phyloP scores from a whole-genome alignment of 495 filamentous ascomycete genomes.

The Hyaloscypha bicolor region DNA sequence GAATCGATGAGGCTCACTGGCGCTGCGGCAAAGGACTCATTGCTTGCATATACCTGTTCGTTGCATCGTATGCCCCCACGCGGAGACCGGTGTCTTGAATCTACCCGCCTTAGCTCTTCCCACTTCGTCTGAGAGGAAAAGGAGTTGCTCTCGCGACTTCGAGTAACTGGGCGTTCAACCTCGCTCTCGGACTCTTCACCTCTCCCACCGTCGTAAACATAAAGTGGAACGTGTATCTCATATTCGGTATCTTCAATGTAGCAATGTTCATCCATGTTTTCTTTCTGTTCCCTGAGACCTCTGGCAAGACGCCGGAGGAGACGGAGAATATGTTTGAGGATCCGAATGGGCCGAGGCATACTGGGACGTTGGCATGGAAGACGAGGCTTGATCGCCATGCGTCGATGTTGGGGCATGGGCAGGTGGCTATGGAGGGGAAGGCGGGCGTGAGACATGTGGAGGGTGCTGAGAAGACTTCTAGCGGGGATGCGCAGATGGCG shows the following conservation, averaged over 20 bases:
- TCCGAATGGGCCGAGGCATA: conserved; percentile 55
- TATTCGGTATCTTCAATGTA: conserved; percentile 75
- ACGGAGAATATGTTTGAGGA: conserved; percentile 67
- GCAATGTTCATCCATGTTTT: conserved; percentile 71
- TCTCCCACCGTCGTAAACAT: conserved; percentile 73
- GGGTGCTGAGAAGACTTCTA: too few species aligned
- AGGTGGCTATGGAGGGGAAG: too few species aligned
- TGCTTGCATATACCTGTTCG: conserved; percentile 75
- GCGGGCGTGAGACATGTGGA: too few species aligned
- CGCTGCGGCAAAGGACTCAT: conserved; percentile 65
- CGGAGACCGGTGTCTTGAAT: conserved; percentile 69
- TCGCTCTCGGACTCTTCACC: conserved; percentile 74
- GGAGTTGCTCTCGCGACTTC: conserved; percentile 68
- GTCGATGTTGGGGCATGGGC: too few species aligned
- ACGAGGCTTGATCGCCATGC: conserved; percentile 35
- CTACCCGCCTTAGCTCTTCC: conserved; percentile 77
- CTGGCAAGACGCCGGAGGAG: conserved; percentile 77
- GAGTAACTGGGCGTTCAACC: conserved; percentile 80
- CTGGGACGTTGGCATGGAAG: conserved; percentile 70
- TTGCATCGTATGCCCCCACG: conserved; percentile 72
- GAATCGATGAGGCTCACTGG: conserved; percentile 54
- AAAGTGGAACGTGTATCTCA: conserved; percentile 69
- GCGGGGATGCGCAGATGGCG: too few species aligned
- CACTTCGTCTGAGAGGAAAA: conserved; percentile 69
- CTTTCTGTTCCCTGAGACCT: conserved; percentile 80